These are phyloP conservation scores for Sporothrix schenckii DNA, from an alignment of 2,329 filamentous ascomycete species.

Conservation along the genomic window DNA sequence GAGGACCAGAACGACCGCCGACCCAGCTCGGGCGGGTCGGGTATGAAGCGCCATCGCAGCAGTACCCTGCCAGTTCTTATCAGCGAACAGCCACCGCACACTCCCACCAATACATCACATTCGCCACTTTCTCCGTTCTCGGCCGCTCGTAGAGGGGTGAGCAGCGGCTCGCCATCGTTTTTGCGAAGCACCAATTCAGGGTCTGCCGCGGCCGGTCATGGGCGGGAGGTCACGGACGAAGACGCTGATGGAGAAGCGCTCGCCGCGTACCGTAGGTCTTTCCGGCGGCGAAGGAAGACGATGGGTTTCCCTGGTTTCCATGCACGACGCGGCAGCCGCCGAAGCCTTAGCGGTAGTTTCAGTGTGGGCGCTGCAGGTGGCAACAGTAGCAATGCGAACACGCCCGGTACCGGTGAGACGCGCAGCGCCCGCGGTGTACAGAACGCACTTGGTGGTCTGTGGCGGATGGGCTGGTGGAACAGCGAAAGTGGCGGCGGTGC, in stretches of 20 bases:
- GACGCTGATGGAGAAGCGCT: slow-evolving; percentile 38
- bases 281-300: slow-evolving; percentile 57
- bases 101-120: neutral
- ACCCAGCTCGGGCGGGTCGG: neutral
- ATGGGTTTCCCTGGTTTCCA: slow-evolving; percentile 66
- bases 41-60: slow-evolving; percentile 49
- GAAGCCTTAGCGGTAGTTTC: slow-evolving; percentile 36
- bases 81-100: slow-evolving; percentile 40
- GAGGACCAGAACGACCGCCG: slow-evolving; percentile 67
- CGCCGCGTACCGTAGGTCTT: slow-evolving; percentile 32
- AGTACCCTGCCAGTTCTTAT: slow-evolving; percentile 52
- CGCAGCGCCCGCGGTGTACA: slow-evolving; percentile 47
- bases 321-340: slow-evolving; percentile 52
- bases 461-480: slow-evolving; percentile 60
- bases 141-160: slow-evolving; percentile 43
- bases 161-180: slow-evolving; percentile 38
- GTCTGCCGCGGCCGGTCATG: slow-evolving; percentile 33
- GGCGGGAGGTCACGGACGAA: slow-evolving; percentile 28
- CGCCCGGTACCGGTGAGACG: neutral
- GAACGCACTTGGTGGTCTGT: slow-evolving; percentile 56
- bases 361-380: neutral
- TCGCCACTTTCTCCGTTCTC: slow-evolving; percentile 37
- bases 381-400: neutral
- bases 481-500: slow-evolving; percentile 15
- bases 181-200: slow-evolving; percentile 32